A percentile compares a stretch with the other conserved stretches of the same genome.
Conservation (phyloP, 2,329 filamentous ascomycete genomes). For the Monascus ruber region DNA sequence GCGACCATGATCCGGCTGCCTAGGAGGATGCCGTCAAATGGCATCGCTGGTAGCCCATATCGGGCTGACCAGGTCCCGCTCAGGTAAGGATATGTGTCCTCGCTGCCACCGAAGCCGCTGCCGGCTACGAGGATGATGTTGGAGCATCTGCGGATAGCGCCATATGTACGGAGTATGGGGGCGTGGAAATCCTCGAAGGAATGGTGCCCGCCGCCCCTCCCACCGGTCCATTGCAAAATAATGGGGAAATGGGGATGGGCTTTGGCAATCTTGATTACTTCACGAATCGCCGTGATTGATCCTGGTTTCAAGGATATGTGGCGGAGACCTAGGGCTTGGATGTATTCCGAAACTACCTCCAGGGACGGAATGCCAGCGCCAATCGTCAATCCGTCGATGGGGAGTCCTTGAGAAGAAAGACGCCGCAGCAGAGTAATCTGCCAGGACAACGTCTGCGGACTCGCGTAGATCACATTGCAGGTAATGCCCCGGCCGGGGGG, state of each 20-base stretch:
- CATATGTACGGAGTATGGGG: slow-evolving; percentile 80
- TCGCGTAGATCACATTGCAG: slow-evolving; percentile 44
- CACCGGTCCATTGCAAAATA: slow-evolving; percentile 88
- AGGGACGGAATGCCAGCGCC: slow-evolving; percentile 89
- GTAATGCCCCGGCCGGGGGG: slow-evolving; percentile 51
- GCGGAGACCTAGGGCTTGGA: slow-evolving; percentile 81
- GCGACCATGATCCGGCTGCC: slow-evolving; percentile 92
- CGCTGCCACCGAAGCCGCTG: slow-evolving; percentile 79
- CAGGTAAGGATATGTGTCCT: slow-evolving; percentile 86
- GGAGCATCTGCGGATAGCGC: slow-evolving; percentile 55
- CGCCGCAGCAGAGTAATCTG: slow-evolving; percentile 41
- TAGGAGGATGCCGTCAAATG: slow-evolving; percentile 83
- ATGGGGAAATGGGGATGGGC: slow-evolving; percentile 92
- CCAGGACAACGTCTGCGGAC: slow-evolving; percentile 41
- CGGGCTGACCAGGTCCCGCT: slow-evolving; percentile 80
- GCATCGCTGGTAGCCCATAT: slow-evolving; percentile 84
- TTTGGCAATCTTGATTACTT: slow-evolving; percentile 84
- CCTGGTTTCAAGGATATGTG: slow-evolving; percentile 93
- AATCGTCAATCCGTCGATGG: slow-evolving; percentile 82
- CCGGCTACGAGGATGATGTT: slow-evolving; percentile 86
- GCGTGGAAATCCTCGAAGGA: slow-evolving; percentile 94
- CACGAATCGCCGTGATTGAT: slow-evolving; percentile 74
- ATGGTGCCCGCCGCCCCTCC: slow-evolving; percentile 86
- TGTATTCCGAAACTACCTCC: slow-evolving; percentile 87
- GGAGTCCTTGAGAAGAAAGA: slow-evolving; percentile 61